phyloP scores from a whole-genome alignment of 169 alveolate species.

The Eimeria tenella region DNA sequence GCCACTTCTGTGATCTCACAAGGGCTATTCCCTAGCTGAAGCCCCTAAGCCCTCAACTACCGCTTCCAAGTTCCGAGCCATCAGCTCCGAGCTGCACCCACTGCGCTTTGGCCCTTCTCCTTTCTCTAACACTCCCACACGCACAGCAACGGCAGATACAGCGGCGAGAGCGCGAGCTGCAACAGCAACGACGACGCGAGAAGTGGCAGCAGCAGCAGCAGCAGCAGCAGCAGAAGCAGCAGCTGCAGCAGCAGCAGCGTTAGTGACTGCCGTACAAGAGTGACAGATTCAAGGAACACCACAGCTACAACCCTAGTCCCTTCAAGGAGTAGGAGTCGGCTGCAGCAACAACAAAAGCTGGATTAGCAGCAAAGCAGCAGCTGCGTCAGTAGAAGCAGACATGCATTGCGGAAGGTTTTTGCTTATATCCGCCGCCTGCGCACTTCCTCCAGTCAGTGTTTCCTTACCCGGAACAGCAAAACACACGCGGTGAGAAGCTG shows the following conservation, averaged over 20 bases:
- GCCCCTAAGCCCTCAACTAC: too few relatives aligned
- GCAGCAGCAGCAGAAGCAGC: not conserved
- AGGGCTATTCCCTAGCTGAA: not conserved
- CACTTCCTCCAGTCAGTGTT: not conserved
- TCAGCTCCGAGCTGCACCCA: not conserved
- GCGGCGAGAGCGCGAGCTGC: not conserved
- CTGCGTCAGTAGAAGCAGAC: too few relatives aligned
- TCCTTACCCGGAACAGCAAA: not conserved
- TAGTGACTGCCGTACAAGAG: not conserved
- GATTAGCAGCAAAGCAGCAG: not conserved
- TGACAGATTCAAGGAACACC: too few relatives aligned
- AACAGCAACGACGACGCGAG: not conserved
- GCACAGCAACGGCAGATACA: not conserved
- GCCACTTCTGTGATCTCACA: not conserved
- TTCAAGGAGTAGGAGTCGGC: too few relatives aligned
- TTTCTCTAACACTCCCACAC: not conserved
- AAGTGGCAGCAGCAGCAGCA: not conserved
- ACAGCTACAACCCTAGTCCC: too few relatives aligned
- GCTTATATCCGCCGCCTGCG: too few relatives aligned
- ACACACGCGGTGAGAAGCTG: not conserved
- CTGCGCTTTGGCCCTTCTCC: not conserved
- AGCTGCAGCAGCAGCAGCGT: not conserved
- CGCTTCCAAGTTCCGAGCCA: not conserved
- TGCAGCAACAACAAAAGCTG: not conserved
- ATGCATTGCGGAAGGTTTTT: too few relatives aligned